Percentiles rank a stretch among this genome's conserved stretches.
phyloP scores from a whole-genome alignment of 228 moss, liverwort and hornwort genomes.

The Sphagnum magellanicum region DNA sequence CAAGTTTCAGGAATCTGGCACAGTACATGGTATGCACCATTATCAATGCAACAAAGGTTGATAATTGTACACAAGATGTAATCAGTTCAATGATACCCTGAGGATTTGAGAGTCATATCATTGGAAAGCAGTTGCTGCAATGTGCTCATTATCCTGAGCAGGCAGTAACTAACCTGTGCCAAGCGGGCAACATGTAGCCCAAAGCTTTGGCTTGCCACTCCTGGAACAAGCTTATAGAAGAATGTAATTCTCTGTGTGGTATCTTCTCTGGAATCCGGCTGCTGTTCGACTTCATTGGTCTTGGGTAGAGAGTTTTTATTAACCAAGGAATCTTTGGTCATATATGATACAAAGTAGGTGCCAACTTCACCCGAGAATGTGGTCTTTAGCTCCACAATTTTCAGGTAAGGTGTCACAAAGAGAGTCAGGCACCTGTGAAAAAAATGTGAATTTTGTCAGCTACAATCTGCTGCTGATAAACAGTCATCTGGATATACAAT shows the following conservation, averaged over 20 bases:
- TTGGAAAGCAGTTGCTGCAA: neutral
- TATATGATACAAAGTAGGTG: conserved; percentile 82
- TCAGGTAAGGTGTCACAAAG: conserved; percentile 93
- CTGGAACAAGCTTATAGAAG: conserved; percentile 89
- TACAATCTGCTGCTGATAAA: too few species aligned
- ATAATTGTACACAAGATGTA: neutral
- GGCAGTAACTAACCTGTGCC: conserved; percentile 58
- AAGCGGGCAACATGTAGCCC: conserved; percentile 94
- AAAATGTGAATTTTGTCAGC: too few species aligned
- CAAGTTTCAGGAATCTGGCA: conserved; percentile 70
- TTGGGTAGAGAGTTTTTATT: neutral
- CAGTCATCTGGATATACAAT: too few species aligned
- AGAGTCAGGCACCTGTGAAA: conserved; percentile 67
- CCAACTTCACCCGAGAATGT: conserved; percentile 64
- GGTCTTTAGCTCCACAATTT: conserved; percentile 62
- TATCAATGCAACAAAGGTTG: too few species aligned
- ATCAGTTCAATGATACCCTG: neutral
- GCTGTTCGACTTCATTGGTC: neutral
- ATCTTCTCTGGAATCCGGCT: conserved; percentile 32
- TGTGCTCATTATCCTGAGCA: neutral
- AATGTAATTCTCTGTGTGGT: conserved; percentile 73
- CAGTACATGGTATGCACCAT: too few species aligned
- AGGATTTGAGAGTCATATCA: neutral
- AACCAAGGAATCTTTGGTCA: conserved; percentile 45
- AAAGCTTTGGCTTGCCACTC: conserved; percentile 90